Evolutionary conservation across 2,329 filamentous ascomycete species (phyloP), one percentile per base, ranked within the genome.

Genomic region (Sporothrix curviconia): DNA sequence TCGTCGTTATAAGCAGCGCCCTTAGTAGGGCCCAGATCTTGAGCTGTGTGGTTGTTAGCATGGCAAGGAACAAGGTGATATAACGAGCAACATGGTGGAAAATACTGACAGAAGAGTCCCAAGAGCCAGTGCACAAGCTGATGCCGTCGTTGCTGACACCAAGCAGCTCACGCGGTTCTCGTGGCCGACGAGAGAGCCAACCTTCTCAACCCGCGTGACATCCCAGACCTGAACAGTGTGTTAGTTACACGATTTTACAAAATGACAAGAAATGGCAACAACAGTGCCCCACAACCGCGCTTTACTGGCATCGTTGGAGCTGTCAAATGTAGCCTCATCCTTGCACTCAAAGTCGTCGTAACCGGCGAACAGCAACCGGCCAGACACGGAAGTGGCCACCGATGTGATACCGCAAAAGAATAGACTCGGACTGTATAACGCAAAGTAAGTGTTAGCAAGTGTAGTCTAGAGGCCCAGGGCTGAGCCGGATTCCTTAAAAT

Each of bases 281-380:
- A 19, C 25, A 36, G n/a, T 17, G 39, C n/a, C n/a, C n/a, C n/a
- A 14, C 28, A 22, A 4, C n/a, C 3, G 22, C 17, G 11, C 3
- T 4, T 9, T 30, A 22, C 15, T 2, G 22, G 30, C 24, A 52
- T 11, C 9, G 36, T 22, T 24, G 8, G 24, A 50, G 44, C 42
- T 28, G 25, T 15, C 19, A 36, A 9, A 25, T 84, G 68, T 78
- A 96, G n/a, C n/a, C n/a, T n/a, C n/a, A n/a, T n/a, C 92, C 87
- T 97, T 99, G 92, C 94, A 99, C 76, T 99, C 94, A 68, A 96
- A 99, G 71, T 99, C 94, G 69, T 99, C 94, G 69, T 99, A 99
- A 65, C 94, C 94, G 57, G 94, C 94, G 72, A 99, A 99, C 40
- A 99, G 78, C 67, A 99, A 78, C 70, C 94, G 85, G 59, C 94